Conservation (phyloP, 352 stramenopile species). For the Phytophthora europaea region DNA sequence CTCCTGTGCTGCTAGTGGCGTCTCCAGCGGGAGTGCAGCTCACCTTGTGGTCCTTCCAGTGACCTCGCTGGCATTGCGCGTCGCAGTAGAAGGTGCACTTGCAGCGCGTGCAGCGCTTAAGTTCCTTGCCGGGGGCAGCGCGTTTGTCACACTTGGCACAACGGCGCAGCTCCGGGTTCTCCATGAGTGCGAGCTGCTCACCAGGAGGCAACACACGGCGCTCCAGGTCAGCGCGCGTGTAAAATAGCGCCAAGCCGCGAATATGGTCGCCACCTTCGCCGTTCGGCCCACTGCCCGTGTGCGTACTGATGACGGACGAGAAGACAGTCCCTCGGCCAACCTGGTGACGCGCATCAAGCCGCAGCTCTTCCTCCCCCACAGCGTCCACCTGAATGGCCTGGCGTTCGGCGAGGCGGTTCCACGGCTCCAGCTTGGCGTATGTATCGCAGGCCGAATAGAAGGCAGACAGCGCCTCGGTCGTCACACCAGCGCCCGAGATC, state of each 20-base stretch:
- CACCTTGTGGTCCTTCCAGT: conserved; percentile 89
- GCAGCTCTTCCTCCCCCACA: conserved; percentile 64
- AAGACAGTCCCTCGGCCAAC: conserved; percentile 72
- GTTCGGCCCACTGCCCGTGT: conserved; percentile 39
- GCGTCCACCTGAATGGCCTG: conserved; percentile 87
- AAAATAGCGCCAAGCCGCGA: conserved; percentile 83
- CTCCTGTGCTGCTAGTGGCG: conserved; percentile 31
- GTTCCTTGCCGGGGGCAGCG: conserved; percentile 56
- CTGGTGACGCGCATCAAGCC: conserved; percentile 68
- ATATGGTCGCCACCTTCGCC: conserved; percentile 62
- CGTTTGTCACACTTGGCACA: conserved; percentile 87
- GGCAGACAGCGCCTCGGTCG: conserved; percentile 56
- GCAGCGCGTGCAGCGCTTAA: conserved; percentile 87
- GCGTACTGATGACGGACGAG: conserved; percentile 76
- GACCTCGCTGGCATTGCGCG: conserved; percentile 70
- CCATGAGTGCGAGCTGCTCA: conserved; percentile 77
- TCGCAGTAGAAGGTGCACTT: conserved; percentile 90
- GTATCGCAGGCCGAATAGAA: conserved; percentile 77
- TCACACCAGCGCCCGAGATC: conserved; percentile 65
- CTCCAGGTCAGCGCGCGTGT: conserved; percentile 78
- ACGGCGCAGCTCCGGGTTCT: conserved; percentile 74
- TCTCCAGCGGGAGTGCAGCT: conserved; percentile 67
- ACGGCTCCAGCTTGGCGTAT: conserved; percentile 77
- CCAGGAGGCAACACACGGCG: conserved; percentile 75
- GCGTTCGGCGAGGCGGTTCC: conserved; percentile 72